A percentile compares a stretch with the other conserved stretches of the same genome.
Conservation (phyloP, 164 flowering plant species). For the Umbellularia californica region DNA sequence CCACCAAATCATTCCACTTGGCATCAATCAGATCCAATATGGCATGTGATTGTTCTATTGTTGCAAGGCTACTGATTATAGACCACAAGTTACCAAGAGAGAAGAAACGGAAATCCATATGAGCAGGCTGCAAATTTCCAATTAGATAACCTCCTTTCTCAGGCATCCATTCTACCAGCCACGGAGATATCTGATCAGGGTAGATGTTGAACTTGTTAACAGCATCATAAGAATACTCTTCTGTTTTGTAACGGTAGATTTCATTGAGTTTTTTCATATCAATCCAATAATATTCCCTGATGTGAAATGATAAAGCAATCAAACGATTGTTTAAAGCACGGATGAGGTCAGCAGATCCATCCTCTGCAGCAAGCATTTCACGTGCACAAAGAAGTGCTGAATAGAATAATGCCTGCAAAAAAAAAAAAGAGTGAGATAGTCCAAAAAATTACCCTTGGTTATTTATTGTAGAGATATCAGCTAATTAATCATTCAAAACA, state of each 20-base stretch:
- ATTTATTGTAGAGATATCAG: too few species aligned
- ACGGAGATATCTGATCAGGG: slow-evolving; percentile 87
- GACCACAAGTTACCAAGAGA: slow-evolving; percentile 93
- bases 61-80: slow-evolving; percentile 69
- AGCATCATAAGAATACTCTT: slow-evolving; percentile 91
- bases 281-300: slow-evolving; percentile 86
- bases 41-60: slow-evolving; percentile 72
- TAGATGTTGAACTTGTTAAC: slow-evolving; percentile 92
- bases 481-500: too few species aligned
- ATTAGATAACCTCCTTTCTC: slow-evolving; percentile 78
- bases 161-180: slow-evolving; percentile 90
- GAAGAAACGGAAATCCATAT: slow-evolving; percentile 95
- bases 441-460: background rate
- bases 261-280: slow-evolving; percentile 79
- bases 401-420: slow-evolving; percentile 74
- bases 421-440: background rate
- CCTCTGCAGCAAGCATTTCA: slow-evolving; percentile 85
- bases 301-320: slow-evolving; percentile 80
- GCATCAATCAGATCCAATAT: slow-evolving; percentile 83
- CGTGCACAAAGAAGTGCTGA: slow-evolving; percentile 84
- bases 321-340: slow-evolving; percentile 75
- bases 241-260: slow-evolving; percentile 85
- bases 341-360: slow-evolving; percentile 67
- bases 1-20: slow-evolving; percentile 77
- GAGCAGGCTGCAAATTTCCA: slow-evolving; percentile 91